Conservation (phyloP, 139 green algal genomes). For the Micractinium sp. region DNA sequence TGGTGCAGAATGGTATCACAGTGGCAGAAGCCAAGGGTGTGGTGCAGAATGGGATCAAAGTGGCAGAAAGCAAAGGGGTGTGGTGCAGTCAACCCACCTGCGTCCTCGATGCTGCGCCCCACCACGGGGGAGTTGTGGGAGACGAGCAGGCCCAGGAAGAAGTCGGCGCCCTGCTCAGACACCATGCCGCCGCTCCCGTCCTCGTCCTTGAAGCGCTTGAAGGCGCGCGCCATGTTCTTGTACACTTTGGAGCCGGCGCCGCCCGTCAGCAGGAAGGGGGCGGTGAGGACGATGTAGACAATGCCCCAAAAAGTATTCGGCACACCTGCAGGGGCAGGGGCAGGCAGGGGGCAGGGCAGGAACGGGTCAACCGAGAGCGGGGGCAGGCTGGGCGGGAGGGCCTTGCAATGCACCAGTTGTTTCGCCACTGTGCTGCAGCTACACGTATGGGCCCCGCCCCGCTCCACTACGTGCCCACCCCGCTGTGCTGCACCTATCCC, state of each 20-base stretch:
- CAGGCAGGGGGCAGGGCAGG: neutral
- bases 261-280: constrained; percentile 43
- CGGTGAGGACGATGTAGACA: constrained; percentile 48
- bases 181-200: neutral
- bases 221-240: neutral
- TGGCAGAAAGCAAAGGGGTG: no score
- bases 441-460: neutral
- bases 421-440: neutral
- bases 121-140: constrained; percentile 45
- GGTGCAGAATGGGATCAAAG: no score
- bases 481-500: neutral
- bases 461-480: neutral
- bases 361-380: neutral
- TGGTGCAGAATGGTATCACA: no score
- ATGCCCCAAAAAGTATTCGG: constrained; percentile 50
- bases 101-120: constrained; percentile 45
- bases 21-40: no score
- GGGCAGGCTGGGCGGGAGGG: neutral
- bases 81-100: no score
- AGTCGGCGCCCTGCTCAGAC: neutral
- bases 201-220: neutral
- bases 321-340: neutral
- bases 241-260: constrained; percentile 42
- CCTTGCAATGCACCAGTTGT: neutral
- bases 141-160: constrained; percentile 49